These are phyloP conservation scores for Hondaea fermentalgiana DNA, from an alignment of 108 stramenopile species.

Conservation along the genomic window DNA sequence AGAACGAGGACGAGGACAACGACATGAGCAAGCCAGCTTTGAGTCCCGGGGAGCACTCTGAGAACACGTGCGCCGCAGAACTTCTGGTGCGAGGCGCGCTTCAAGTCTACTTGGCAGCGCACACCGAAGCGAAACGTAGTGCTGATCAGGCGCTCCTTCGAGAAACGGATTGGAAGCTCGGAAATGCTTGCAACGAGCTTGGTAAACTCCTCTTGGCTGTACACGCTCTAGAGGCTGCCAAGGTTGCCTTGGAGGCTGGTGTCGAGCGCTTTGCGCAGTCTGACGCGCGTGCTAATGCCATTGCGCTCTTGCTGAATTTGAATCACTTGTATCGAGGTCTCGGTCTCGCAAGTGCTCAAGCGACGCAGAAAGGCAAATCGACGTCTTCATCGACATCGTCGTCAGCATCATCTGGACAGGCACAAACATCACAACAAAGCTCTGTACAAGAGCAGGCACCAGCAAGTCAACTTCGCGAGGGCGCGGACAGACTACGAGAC, in stretches of 20 bases:
- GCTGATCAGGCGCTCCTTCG: background rate
- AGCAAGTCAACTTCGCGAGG: background rate
- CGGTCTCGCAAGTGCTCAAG: background rate
- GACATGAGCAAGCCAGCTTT: background rate
- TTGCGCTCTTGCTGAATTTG: background rate
- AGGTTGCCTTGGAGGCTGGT: background rate
- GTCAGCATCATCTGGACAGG: background rate
- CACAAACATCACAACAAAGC: background rate
- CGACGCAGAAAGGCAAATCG: background rate
- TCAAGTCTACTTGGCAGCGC: background rate
- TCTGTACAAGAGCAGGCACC: background rate
- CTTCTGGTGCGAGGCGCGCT: background rate
- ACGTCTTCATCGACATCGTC: background rate
- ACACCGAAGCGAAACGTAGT: background rate
- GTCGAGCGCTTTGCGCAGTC: background rate
- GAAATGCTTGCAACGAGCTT: background rate
- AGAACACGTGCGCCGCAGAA: background rate
- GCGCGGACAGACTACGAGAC: background rate
- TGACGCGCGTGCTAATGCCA: background rate
- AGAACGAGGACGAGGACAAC: too few relatives aligned
- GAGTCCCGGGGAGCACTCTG: background rate
- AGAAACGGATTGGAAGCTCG: background rate
- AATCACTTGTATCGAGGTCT: background rate
- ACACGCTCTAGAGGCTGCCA: background rate
- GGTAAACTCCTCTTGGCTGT: background rate